Base-by-base conservation (phyloP, 805 yeast species). In the Suhomyces emberorum region DNA sequence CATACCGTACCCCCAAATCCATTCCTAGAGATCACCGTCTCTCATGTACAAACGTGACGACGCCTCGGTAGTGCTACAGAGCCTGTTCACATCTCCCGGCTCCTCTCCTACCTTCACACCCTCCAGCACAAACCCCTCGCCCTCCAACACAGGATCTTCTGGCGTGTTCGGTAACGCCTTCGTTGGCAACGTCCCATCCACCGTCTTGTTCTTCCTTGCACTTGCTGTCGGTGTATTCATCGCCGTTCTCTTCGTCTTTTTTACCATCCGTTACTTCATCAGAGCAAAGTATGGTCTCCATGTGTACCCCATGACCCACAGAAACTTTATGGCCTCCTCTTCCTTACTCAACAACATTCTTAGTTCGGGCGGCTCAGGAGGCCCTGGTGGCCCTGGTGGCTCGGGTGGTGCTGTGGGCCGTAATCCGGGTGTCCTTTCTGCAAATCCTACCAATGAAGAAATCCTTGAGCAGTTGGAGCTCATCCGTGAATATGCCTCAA, bases 201-300 rank as follows among this genome's bases (percentile, higher is more conserved):
- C 83, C 1, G 77, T 79, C 23, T 59, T 81, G 20, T 81, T 81
- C 56, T 77, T 79, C 55, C 58, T 81, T 9, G 84, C 86, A 1
- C 64, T 81, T 23, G 74, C 81, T 1, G 75, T 79, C 10, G 86
- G 85, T 3, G 72, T 78, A 9, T 50, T 72, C 15, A 77, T 79
- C 26, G 83, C 84, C 4, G 15, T 66, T 0, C 52, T 77, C 18
- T 77, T 81, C 47, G 44, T 78, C 7, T 78, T 78, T 57, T 79
- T 81, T 65, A 76, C 85, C 8, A 50, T 76, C 35, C 59, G 84
- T 32, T 79, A 81, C 53, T 72, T 79, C 46, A 68, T 80, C 3
- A 60, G 85, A 34, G 67, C 82, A 4, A 69, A 64, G 38, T 71
- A 68, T 46, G 86, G 86, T 0, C 59, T 79, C 8, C 76, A 72